These are phyloP conservation scores for Xylariaceae sp. DNA, from an alignment of 2,329 filamentous ascomycete species.

Conservation along the genomic window DNA sequence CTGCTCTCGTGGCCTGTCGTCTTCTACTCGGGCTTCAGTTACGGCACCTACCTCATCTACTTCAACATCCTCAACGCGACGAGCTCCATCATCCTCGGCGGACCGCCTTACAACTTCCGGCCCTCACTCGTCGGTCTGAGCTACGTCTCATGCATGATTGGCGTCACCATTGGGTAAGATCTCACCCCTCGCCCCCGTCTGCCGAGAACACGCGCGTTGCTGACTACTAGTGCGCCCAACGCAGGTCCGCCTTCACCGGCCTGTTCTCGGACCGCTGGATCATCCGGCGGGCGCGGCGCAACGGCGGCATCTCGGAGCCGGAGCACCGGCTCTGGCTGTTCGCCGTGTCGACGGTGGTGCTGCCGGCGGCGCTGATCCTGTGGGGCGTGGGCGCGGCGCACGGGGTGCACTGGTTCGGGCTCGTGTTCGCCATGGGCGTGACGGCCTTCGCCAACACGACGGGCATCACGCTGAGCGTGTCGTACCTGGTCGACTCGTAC, in stretches of 20 bases:
- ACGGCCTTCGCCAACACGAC: conserved; percentile 27
- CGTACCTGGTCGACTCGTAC: conserved; percentile 34
- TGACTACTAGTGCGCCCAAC: conserved; percentile 2
- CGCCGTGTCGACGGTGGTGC: conserved; percentile 19
- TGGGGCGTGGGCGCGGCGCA: conserved; percentile 27
- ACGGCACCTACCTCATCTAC: conserved; percentile 34
- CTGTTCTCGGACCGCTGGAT: conserved; percentile 30
- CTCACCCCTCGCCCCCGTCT: conserved; percentile 3
- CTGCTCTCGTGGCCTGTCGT: conserved; percentile 34
- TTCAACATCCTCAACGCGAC: conserved; percentile 38
- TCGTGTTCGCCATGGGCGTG: conserved; percentile 32
- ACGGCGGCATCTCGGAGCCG: conserved; percentile 33
- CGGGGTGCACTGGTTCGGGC: conserved; percentile 33
- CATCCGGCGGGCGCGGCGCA: conserved; percentile 30
- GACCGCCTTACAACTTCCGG: conserved; percentile 30
- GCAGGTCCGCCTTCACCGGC: conserved; percentile 26
- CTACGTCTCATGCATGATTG: conserved; percentile 30
- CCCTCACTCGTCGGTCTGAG: conserved; percentile 31
- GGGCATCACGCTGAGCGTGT: conserved; percentile 29
- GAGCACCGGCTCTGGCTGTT: conserved; percentile 36
- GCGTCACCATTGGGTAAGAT: conserved; percentile 23
- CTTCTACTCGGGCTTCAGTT: conserved; percentile 34
- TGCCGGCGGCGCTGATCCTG: conserved; percentile 19
- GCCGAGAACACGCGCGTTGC: background rate
- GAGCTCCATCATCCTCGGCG: conserved; percentile 31